Evolutionary conservation across 768 basidiomycete species (phyloP), one percentile per base, ranked within the genome.

Genomic region (Panaeolus papilionaceus): DNA sequence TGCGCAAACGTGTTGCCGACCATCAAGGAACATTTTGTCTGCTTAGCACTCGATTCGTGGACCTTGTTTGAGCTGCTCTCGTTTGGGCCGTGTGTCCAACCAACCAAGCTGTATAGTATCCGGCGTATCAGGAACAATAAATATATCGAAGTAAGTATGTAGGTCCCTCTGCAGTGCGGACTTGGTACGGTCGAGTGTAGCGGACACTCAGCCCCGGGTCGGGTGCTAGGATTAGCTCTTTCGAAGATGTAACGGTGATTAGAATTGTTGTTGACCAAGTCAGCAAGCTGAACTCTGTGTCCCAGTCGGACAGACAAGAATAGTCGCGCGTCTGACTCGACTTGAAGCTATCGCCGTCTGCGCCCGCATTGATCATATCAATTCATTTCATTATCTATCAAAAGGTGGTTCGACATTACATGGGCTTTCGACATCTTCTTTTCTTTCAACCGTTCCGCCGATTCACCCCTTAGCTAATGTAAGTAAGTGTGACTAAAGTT

Each of bases 321-420:
- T 12, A 14, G 5, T 44, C 42, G 42, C 42, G 42, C 42, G 42
- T 44, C 42, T 18, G 42, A 44, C 42, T 44, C 16, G 42, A 44
- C 14, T 44, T 44, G 14, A 42, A 44, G 14, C 54, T 58, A 58
- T 58, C 54, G 54, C 54, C 54, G 54, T 28, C 54, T 58, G 54
- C 4, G 54, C 11, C 54, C 54, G 54, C 54, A 58, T 58, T 6
- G 47, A 23, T 4, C 26, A 11, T 33, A 33, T 5, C 33, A 33
- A 33, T 33, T 33, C 33, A 33, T 33, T 33, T 33, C 33, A 33
- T 33, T 33, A 33, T 33, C 33, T 33, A 33, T 33, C 33, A 33
- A 33, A 33, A 33, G 33, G 33, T 33, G 33, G 33, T 33, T 33
- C 33, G 33, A 33, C 33, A 33, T 33, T 33, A 33, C 33, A 33